Base-by-base conservation (phyloP, 352 stramenopile genomes). In the Phytophthora rubi region DNA sequence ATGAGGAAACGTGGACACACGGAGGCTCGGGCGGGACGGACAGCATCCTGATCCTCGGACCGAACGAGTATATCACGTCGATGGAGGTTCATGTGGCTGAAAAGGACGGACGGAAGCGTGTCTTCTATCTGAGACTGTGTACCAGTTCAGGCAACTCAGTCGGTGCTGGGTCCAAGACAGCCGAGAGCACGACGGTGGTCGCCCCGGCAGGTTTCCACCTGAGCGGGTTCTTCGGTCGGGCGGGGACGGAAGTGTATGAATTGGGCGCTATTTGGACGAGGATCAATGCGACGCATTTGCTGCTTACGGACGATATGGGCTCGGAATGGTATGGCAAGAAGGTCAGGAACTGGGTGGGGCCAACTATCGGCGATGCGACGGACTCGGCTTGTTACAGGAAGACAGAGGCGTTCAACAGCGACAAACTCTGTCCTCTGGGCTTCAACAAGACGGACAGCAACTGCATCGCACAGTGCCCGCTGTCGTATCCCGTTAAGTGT, bases 391-490 rank as follows among this genome's bases (percentile, higher is more conserved):
- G 80, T 33, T 88, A 88, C 65, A 75, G 80, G 15, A 77, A 82
- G 59, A 82, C 68, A 4, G 62, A 65, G 44, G 44, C 0, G 70
- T 64, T 62, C 35, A 68, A n/a, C 52, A 63, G 21, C 68, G 74
- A 53, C 71, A 80, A 56, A 0, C 9, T 66, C 13, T 71, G 64
- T 23, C 64, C 64, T 13, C 15, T 71, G 0, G 55, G 48, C 48
- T 68, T 79, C 54, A 83, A 70, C 35, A 77, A 85, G 56, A 80
- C 79, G 9, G 57, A 88, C 49, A 73, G 59, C 8, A 82, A 79
- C 7, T 91, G 83, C 65, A 86, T 82, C 76, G 78, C 77, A 0
- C 71, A 89, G 58, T 92, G 84, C 42, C 84, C 84, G 1, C 30
- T 90, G 28, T 72, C 89, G 45, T 92, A 90, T 65, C 84, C 84